Conservation (phyloP, 2,329 filamentous ascomycete genomes). For the Penicillium sumatraense region DNA sequence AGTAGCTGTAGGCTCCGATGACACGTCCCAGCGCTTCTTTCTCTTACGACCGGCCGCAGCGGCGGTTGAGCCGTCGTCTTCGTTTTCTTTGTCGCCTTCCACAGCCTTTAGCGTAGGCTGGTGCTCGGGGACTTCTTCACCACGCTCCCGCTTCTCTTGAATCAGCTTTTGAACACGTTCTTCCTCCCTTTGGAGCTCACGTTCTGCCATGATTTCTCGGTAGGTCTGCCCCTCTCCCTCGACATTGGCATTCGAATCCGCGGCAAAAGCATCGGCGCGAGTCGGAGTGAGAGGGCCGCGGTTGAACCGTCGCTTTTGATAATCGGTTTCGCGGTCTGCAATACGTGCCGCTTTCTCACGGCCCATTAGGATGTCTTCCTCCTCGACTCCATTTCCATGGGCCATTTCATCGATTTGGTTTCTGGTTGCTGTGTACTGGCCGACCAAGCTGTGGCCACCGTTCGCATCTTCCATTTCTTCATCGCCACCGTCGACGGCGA, state of each 20-base stretch:
- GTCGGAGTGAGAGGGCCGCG: slow-evolving; percentile 79
- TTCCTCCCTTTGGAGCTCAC: slow-evolving; percentile 92
- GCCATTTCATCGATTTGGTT: slow-evolving; percentile 95
- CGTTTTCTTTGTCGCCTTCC: slow-evolving; percentile 70
- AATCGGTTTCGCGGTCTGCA: slow-evolving; percentile 90
- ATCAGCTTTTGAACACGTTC: slow-evolving; percentile 82
- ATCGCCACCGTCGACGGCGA: slow-evolving; percentile 77
- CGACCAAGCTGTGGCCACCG: slow-evolving; percentile 77
- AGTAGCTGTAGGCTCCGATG: slow-evolving; percentile 60
- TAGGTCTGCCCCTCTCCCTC: slow-evolving; percentile 79
- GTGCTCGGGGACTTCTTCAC: slow-evolving; percentile 67
- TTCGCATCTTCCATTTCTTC: slow-evolving; percentile 78
- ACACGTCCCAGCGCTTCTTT: slow-evolving; percentile 94
- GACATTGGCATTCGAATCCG: slow-evolving; percentile 70
- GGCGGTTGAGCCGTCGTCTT: slow-evolving; percentile 70
- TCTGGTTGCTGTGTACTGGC: slow-evolving; percentile 92
- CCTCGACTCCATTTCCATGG: slow-evolving; percentile 80
- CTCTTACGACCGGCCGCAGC: slow-evolving; percentile 72
- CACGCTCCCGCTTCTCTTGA: slow-evolving; percentile 70
- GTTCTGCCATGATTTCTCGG: slow-evolving; percentile 85
- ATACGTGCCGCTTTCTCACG: slow-evolving; percentile 91
- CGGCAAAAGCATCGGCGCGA: slow-evolving; percentile 81
- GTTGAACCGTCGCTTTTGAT: slow-evolving; percentile 93
- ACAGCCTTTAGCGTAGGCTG: slow-evolving; percentile 73
- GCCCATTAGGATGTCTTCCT: slow-evolving; percentile 85